Base-by-base conservation (phyloP, 2,329 filamentous ascomycete genomes). In the Penicillium sp. region DNA sequence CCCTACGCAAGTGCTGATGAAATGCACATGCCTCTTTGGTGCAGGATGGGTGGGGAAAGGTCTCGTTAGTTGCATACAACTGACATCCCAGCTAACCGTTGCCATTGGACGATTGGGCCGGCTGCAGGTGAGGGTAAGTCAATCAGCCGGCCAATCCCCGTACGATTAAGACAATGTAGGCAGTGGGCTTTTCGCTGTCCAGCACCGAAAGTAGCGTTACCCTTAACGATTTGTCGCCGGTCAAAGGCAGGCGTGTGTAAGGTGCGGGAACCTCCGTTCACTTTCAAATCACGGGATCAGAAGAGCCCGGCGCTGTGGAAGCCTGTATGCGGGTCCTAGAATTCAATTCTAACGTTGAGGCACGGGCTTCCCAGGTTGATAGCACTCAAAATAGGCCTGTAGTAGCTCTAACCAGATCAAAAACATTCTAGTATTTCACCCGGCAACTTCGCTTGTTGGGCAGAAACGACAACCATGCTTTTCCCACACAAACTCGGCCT, bases 311-410 rank as follows among this genome's bases (percentile, higher is more conserved):
- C 64, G 62, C 65, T 59, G 63, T 72, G 75, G 65, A 72, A 69
- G 62, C 63, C 56, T 66, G 64, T 66, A 73, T 68, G 69, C 69
- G 70, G 69, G 72, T 70, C 68, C 57, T 45, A 56, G 60, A 75
- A 73, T 74, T 63, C 71, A 75, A 75, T 70, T 72, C 68, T 64
- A 73, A 76, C 73, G 70, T 76, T 72, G 61, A 62, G 60, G 54
- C 39, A 64, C 34, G 45, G 45, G 27, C 48, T 54, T 46, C 39
- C 40, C 36, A 48, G 46, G 27, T 53, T 38, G 36, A 59, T 48
- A 31, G 39, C 55, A 53, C 46, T 36, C 29, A 55, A 58, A 60
- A 56, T 57, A 9, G 39, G 52, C 25, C 44, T 41, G 39, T 21
- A 15, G 57, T 47, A 40, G 39, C 54, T 50, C 46, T 53, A 45